These are phyloP conservation scores for Haplographium delicatum DNA, from an alignment of 495 filamentous ascomycete genomes.

Conservation along the genomic window DNA sequence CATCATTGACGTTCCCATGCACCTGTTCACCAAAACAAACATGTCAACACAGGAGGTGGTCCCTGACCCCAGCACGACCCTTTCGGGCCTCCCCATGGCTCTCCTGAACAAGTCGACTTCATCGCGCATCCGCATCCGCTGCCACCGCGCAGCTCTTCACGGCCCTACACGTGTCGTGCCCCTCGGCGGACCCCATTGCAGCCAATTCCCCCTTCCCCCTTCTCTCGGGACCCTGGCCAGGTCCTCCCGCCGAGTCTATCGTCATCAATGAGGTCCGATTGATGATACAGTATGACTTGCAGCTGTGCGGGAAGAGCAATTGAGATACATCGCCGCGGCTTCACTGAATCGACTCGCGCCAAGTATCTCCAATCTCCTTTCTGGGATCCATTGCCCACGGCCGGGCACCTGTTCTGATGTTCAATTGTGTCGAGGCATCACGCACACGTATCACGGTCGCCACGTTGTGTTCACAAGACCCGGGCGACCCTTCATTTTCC, in stretches of 20 bases:
- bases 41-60: neutral
- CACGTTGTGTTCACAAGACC: constrained; percentile 13
- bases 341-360: constrained; percentile 13
- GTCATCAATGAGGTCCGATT: constrained; percentile 3
- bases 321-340: too few relatives aligned
- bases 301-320: too few relatives aligned
- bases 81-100: too few relatives aligned
- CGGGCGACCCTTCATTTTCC: constrained; percentile 3
- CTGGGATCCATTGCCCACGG: neutral
- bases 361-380: neutral
- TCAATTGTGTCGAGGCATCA: too few relatives aligned
- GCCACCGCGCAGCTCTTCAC: neutral
- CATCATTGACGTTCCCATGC: constrained; percentile 2
- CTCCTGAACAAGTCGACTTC: neutral
- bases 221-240: too few relatives aligned
- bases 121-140: constrained; percentile 6
- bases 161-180: neutral
- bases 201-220: neutral
- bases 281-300: neutral
- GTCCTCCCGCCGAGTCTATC: too few relatives aligned
- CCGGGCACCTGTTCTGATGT: too few relatives aligned
- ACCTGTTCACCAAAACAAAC: neutral
- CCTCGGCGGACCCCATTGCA: neutral
- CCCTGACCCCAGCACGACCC: too few relatives aligned
- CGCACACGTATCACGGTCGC: constrained; percentile 15